These are phyloP conservation scores for Lasiodiplodia citricola DNA, from an alignment of 2,329 filamentous ascomycete genomes.

Conservation along the genomic window DNA sequence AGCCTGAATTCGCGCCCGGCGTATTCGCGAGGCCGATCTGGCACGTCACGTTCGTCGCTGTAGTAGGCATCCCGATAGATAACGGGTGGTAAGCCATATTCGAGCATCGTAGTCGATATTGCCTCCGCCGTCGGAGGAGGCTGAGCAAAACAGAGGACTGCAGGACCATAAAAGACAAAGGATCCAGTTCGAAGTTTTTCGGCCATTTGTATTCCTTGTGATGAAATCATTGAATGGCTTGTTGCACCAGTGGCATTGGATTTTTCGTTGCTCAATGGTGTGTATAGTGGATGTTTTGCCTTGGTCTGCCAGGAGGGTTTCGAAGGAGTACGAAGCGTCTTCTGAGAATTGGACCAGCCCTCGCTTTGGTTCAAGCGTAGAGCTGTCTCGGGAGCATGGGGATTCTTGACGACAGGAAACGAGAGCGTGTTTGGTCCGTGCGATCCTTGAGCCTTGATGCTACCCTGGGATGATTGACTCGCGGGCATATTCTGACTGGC, in stretches of 20 bases:
- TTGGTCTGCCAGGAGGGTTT: neutral
- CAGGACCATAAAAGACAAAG: slow-evolving; percentile 24
- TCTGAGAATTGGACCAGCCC: slow-evolving; percentile 55
- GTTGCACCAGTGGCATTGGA: slow-evolving; percentile 28
- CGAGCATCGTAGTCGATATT: slow-evolving; percentile 63
- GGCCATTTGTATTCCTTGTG: slow-evolving; percentile 32
- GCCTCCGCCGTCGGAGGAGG: slow-evolving; percentile 50
- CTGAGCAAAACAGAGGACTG: slow-evolving; percentile 42
- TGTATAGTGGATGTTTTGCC: slow-evolving; percentile 28
- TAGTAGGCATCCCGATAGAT: slow-evolving; percentile 89
- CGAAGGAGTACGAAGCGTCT: slow-evolving; percentile 27
- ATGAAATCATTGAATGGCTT: slow-evolving; percentile 30
- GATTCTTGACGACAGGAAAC: slow-evolving; percentile 80
- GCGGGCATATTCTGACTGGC: slow-evolving; percentile 17
- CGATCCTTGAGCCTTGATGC: slow-evolving; percentile 43
- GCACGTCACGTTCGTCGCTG: slow-evolving; percentile 82
- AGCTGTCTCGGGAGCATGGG: slow-evolving; percentile 67
- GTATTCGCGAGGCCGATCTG: slow-evolving; percentile 77
- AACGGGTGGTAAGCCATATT: slow-evolving; percentile 66
- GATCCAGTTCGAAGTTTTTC: slow-evolving; percentile 33
- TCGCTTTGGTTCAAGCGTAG: slow-evolving; percentile 69
- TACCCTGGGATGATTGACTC: slow-evolving; percentile 46
- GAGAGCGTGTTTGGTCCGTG: slow-evolving; percentile 56
- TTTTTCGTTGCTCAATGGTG: slow-evolving; percentile 43
- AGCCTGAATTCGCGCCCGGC: slow-evolving; percentile 85